phyloP scores from a whole-genome alignment of 2,329 filamentous ascomycete species.

The Hymenoscyphus linearis region DNA sequence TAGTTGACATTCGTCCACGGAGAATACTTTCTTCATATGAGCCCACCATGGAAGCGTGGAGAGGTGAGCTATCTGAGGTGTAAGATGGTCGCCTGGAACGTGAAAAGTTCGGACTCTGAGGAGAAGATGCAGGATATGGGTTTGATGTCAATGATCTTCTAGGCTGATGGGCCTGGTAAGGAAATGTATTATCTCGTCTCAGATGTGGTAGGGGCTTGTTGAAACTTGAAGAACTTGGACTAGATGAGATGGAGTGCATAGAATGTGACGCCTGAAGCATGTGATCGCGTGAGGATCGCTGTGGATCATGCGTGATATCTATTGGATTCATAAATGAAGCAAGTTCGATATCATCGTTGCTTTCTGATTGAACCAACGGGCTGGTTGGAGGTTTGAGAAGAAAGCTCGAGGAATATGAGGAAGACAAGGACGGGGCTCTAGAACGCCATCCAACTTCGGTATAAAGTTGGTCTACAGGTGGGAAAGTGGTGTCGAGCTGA shows the following conservation, averaged over 20 bases:
- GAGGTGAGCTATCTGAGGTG: slow-evolving; percentile 66
- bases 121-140: slow-evolving; percentile 36
- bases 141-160: slow-evolving; percentile 66
- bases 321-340: slow-evolving; percentile 48
- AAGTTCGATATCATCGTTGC: slow-evolving; percentile 71
- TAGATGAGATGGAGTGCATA: slow-evolving; percentile 39
- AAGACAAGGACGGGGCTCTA: slow-evolving; percentile 55
- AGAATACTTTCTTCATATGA: slow-evolving; percentile 98
- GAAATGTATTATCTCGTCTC: slow-evolving; percentile 59
- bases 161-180: slow-evolving; percentile 74
- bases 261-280: slow-evolving; percentile 63
- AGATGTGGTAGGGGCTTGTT: slow-evolving; percentile 40
- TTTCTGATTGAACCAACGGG: slow-evolving; percentile 82
- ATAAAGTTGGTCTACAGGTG: slow-evolving; percentile 18
- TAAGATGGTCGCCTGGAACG: slow-evolving; percentile 64
- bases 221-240: slow-evolving; percentile 36
- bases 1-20: slow-evolving; percentile 92
- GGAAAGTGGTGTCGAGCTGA: slow-evolving; percentile 35
- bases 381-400: slow-evolving; percentile 85
- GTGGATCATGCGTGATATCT: slow-evolving; percentile 38
- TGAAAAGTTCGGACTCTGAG: slow-evolving; percentile 46
- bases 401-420: slow-evolving; percentile 73
- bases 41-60: slow-evolving; percentile 92
- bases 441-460: slow-evolving; percentile 15
- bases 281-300: slow-evolving; percentile 52